phyloP scores from a whole-genome alignment of 371 early-diverging fungal genomes.

The Rhizoclosmatium hyalinum region DNA sequence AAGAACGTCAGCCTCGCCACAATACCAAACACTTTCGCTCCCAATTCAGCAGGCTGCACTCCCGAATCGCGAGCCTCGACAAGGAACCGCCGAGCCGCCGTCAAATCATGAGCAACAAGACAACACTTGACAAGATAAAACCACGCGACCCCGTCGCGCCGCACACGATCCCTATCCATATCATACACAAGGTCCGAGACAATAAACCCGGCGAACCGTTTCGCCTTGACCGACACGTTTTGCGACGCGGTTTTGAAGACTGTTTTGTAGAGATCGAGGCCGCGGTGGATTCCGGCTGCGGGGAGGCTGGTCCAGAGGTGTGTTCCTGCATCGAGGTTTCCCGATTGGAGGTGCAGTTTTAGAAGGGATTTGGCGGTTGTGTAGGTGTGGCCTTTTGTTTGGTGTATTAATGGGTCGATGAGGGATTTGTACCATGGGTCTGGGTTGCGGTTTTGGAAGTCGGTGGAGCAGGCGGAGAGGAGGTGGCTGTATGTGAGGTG shows the following conservation, averaged over 20 bases:
- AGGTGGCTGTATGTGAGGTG: constrained; percentile 2
- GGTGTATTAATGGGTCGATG: not conserved
- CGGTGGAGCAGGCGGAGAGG: not conserved
- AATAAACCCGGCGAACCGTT: not conserved
- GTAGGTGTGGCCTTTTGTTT: constrained; percentile 1
- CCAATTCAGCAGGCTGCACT: not conserved
- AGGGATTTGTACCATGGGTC: not conserved
- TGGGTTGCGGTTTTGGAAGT: not conserved
- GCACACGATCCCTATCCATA: constrained; percentile 12
- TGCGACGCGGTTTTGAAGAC: constrained; percentile 2
- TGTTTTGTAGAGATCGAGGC: not conserved
- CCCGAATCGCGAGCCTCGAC: not conserved
- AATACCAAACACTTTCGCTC: constrained; percentile 1
- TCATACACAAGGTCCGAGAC: constrained; percentile 10
- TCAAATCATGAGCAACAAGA: not conserved
- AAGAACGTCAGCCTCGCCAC: constrained; percentile 6
- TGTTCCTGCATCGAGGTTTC: not conserved
- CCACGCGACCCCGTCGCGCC: not conserved
- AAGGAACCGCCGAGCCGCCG: not conserved
- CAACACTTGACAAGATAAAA: constrained; percentile 9
- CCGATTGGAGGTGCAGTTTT: not conserved
- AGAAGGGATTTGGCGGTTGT: not conserved
- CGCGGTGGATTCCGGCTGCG: not conserved
- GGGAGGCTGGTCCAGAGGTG: not conserved
- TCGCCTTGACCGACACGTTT: not conserved